These are phyloP conservation scores for Xylariaceae sp. DNA, from an alignment of 2,329 filamentous ascomycete species.

Conservation along the genomic window DNA sequence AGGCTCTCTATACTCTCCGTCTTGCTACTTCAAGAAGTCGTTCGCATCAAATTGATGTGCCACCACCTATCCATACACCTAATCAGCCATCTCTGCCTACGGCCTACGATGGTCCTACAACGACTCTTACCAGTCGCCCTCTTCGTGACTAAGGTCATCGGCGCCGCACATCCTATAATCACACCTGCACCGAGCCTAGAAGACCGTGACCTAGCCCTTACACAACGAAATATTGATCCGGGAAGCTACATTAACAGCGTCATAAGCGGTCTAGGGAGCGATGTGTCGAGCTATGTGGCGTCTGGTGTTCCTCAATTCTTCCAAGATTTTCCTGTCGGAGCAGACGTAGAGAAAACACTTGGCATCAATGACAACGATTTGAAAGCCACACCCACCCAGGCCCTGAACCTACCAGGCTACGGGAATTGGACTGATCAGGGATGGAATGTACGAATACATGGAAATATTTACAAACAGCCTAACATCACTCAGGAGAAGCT, in stretches of 20 bases:
- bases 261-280: slow-evolving; percentile 57
- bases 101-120: slow-evolving; percentile 23
- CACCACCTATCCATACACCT: background rate
- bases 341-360: slow-evolving; percentile 64
- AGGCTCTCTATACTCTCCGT: too few species aligned
- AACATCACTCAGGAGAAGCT: slow-evolving; percentile 69
- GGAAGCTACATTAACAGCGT: slow-evolving; percentile 58
- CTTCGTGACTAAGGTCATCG: slow-evolving; percentile 29
- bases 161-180: slow-evolving; percentile 50
- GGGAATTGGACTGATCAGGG: slow-evolving; percentile 80
- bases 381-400: slow-evolving; percentile 68
- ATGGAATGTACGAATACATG: slow-evolving; percentile 78
- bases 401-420: slow-evolving; percentile 72
- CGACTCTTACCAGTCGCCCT: slow-evolving; percentile 23
- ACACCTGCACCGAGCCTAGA: slow-evolving; percentile 52
- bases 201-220: slow-evolving; percentile 42
- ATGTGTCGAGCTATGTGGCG: slow-evolving; percentile 64
- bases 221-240: slow-evolving; percentile 49
- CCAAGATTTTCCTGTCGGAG: slow-evolving; percentile 67
- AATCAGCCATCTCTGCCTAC: background rate
- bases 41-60: background rate
- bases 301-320: slow-evolving; percentile 72
- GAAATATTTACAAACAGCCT: slow-evolving; percentile 82
- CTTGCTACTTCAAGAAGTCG: too few species aligned
- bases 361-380: slow-evolving; percentile 65